Conservation (phyloP, 176 grass and related monocot species). For the Zea mays region Zm-B73-REFERENCE-NAM-5.0 NC_050098.1:202421001-202421500, state of each 20-base stretch:
- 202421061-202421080: constrained; percentile 83
- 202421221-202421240: background rate
- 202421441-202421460: constrained; percentile 66
- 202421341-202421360: constrained; percentile 74
- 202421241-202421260: background rate
- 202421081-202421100: constrained; percentile 79
- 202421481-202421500: background rate
- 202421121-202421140: constrained; percentile 88
- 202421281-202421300: constrained; percentile 97
- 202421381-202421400: constrained; percentile 94
- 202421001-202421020: background rate
- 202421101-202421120: constrained; percentile 99
- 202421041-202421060: constrained; percentile 20
- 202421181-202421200: constrained; percentile 40
- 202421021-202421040: background rate
- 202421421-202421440: constrained; percentile 77
- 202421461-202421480: constrained; percentile 81
- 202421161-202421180: constrained; percentile 93
- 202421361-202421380: constrained; percentile 98
- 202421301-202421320: constrained; percentile 83
- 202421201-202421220: background rate
- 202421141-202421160: constrained; percentile 82
- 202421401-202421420: constrained; percentile 84
- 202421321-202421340: constrained; percentile 97
- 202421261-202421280: background rate